A percentile compares a stretch with the other conserved stretches of the same genome.
These are phyloP conservation scores for Colletotrichum phormii DNA, from an alignment of 2,329 filamentous ascomycete genomes.

Conservation along the genomic window DNA sequence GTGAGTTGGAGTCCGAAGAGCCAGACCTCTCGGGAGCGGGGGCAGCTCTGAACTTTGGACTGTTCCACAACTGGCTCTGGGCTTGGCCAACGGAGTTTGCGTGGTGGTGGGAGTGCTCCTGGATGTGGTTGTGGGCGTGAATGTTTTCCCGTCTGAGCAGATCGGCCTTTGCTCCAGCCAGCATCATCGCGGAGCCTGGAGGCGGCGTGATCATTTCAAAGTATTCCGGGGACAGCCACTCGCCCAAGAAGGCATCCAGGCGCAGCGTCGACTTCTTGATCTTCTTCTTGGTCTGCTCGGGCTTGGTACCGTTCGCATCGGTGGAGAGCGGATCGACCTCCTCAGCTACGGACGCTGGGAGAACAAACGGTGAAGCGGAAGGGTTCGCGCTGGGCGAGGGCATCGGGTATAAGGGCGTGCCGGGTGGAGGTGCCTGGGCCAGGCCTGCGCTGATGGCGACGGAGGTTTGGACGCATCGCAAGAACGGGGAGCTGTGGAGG, in stretches of 20 bases:
- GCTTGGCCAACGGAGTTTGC: slow-evolving; percentile 33
- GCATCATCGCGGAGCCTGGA: slow-evolving; percentile 86
- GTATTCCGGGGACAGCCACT: slow-evolving; percentile 95
- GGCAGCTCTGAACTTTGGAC: slow-evolving; percentile 35
- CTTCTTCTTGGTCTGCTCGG: slow-evolving; percentile 32
- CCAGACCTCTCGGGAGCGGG: slow-evolving; percentile 31
- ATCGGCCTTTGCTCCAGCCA: slow-evolving; percentile 88
- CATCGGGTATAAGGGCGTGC: slow-evolving; percentile 46
- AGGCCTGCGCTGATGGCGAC: slow-evolving; percentile 89
- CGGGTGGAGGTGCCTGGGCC: slow-evolving; percentile 66
- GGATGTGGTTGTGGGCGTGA: slow-evolving; percentile 51
- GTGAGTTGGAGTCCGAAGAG: slow-evolving; percentile 35
- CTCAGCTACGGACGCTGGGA: slow-evolving; percentile 23
- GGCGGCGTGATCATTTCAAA: slow-evolving; percentile 93
- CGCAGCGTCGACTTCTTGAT: slow-evolving; percentile 75
- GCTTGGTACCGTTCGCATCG: slow-evolving; percentile 30
- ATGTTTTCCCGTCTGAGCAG: slow-evolving; percentile 82
- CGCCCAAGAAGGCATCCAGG: slow-evolving; percentile 91
- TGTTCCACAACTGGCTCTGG: slow-evolving; percentile 52
- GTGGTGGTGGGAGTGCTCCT: slow-evolving; percentile 31
- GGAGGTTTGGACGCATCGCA: slow-evolving; percentile 92
- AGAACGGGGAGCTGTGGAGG: slow-evolving; percentile 92
- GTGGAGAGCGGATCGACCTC: slow-evolving; percentile 23
- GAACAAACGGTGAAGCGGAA: slow-evolving; percentile 28
- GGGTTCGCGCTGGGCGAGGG: slow-evolving; percentile 42